Percentiles rank a stretch among this genome's conserved stretches.
Conservation (phyloP, 331 rosid species). For the Telfairia occidentalis region DNA sequence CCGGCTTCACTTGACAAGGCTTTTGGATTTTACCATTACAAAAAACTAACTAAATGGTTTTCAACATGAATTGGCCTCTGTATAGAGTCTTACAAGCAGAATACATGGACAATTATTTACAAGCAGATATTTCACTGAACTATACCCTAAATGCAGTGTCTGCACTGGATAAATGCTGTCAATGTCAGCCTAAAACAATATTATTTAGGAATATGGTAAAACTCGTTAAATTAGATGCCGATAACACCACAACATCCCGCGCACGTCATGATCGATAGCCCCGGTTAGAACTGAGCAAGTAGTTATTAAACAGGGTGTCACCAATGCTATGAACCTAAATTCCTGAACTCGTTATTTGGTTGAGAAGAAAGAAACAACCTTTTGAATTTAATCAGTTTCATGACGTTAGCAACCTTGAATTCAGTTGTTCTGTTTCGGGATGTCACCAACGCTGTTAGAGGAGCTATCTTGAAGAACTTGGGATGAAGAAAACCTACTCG, state of each 20-base stretch:
- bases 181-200: not conserved
- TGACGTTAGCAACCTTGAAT: not conserved
- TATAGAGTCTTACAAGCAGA: not conserved
- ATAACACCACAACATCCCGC: not conserved
- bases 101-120: slow-evolving; percentile 2
- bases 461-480: slow-evolving; percentile 68
- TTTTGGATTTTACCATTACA: not conserved
- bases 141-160: not conserved
- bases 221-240: not conserved
- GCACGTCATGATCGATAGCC: not conserved
- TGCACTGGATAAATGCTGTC: not conserved
- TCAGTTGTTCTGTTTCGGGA: slow-evolving; percentile 38
- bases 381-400: slow-evolving; percentile 1
- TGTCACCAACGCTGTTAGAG: slow-evolving; percentile 52
- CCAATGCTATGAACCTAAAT: not conserved
- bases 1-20: not conserved
- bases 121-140: not conserved
- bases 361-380: not conserved
- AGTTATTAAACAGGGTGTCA: not conserved
- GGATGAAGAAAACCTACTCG: slow-evolving; percentile 57
- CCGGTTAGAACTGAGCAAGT: not conserved
- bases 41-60: not conserved
- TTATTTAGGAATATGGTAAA: not conserved
- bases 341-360: not conserved
- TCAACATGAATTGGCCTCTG: not conserved